These are phyloP conservation scores for Tricholoma sp. DNA, from an alignment of 768 basidiomycete species.

Conservation along the genomic window DNA sequence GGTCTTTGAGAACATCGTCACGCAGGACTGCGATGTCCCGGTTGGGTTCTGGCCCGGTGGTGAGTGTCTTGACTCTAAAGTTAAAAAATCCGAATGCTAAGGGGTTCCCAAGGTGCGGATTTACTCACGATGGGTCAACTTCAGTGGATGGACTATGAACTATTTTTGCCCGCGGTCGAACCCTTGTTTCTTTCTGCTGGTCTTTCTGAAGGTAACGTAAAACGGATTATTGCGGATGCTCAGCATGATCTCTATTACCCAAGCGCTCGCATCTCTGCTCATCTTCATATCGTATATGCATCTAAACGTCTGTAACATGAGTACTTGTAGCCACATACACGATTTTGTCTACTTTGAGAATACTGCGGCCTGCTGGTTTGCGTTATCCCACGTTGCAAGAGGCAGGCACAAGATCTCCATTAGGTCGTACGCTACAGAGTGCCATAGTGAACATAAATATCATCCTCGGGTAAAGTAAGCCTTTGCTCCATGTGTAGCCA, in stretches of 20 bases:
- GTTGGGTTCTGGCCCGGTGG: constrained; percentile 69
- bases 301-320: constrained; percentile 21
- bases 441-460: constrained; percentile 14
- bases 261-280: constrained; percentile 42
- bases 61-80: constrained; percentile 18
- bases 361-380: too few species aligned
- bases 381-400: too few species aligned
- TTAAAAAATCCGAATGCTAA: background rate
- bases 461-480: constrained; percentile 83
- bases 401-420: too few species aligned
- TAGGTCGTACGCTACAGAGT: background rate
- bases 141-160: constrained; percentile 70
- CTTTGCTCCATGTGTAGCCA: constrained; percentile 80
- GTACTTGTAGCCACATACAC: too few species aligned
- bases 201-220: constrained; percentile 48
- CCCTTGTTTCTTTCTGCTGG: constrained; percentile 53
- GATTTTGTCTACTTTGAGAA: too few species aligned
- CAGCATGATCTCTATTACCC: constrained; percentile 65
- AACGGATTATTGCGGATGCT: constrained; percentile 53
- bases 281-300: constrained; percentile 58
- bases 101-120: constrained; percentile 33
- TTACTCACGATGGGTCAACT: constrained; percentile 63
- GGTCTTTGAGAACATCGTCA: constrained; percentile 51
- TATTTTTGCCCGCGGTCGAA: constrained; percentile 56
- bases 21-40: constrained; percentile 56